Evolutionary conservation across 257 asterid genomes (phyloP), one percentile per base, ranked within the genome.

Genomic region (Solanum rostratum): DNA sequence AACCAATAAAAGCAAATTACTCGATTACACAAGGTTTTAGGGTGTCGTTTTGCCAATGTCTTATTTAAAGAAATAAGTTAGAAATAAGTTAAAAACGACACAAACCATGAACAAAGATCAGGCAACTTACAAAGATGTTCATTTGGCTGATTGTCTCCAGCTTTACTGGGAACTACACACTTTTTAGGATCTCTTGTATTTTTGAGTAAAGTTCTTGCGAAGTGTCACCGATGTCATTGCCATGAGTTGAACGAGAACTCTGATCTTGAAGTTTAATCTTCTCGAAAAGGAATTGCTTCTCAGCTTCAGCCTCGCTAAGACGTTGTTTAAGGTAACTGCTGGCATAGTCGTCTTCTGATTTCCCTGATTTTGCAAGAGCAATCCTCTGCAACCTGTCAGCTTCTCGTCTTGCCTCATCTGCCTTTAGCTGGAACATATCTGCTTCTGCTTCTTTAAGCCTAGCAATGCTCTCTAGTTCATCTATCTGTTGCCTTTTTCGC

Each of bases 241-340:
- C 89, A 89, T 91, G 93, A 9, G 93, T 87, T 2, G 92, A 85
- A 78, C 97, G 90, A 0, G 95, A 88, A 85, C 63, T 37, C 24
- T 95, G 91, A 84, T 94, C 98, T 81, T 96, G 97, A 83, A 96
- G 95, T 91, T 94, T 96, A 37, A 96, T 90, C 86, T 94, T 96
- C 90, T 96, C 98, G 22, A 94, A 92, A 83, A 96, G 59, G 85
- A 91, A 93, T 85, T 94, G 98, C 83, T 90, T 96, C 95, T 96
- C 99, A 19, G 97, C 97, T 90, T 96, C 99, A 9, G 99, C 99
- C 87, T 96, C 99, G 3, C 91, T 97, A 88, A 96, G 85, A 50
- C 98, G 92, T 84, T 94, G 99, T 87, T 96, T 93, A 49, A 96
- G 94, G 84, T 96, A 96, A 85, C 96, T 88, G 86, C 98, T 94